These are phyloP conservation scores for Passalora sequoiae DNA, from an alignment of 2,329 filamentous ascomycete species.

Conservation along the genomic window DNA sequence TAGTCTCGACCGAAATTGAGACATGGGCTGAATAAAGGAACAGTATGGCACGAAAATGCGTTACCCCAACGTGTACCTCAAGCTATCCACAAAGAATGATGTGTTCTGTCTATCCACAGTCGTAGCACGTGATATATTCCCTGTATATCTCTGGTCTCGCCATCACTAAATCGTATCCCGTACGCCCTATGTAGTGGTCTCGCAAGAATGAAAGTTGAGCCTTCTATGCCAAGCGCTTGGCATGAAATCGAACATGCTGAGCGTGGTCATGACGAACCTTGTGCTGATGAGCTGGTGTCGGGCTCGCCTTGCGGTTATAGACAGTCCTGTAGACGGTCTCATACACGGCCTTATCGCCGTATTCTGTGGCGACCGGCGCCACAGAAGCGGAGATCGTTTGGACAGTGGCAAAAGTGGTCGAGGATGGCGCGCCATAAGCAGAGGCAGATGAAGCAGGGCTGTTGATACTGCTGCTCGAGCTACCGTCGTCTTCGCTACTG, in stretches of 20 bases:
- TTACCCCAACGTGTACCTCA: no score
- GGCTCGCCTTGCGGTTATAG: constrained; percentile 12
- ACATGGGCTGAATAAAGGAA: no score
- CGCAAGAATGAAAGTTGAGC: no score
- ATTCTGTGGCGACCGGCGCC: not conserved
- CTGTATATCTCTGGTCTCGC: no score
- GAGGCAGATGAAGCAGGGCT: not conserved
- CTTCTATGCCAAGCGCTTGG: no score
- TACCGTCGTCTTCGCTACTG: not conserved
- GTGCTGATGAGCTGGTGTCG: constrained; percentile 11
- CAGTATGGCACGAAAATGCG: no score
- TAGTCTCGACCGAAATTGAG: no score
- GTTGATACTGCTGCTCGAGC: not conserved
- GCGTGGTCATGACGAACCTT: constrained; percentile 4
- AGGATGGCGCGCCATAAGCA: not conserved
- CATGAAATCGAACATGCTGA: not conserved
- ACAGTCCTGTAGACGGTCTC: constrained; percentile 15
- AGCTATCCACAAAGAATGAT: no score
- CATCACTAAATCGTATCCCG: no score
- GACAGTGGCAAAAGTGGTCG: not conserved
- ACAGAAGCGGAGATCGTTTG: not conserved
- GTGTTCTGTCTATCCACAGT: no score
- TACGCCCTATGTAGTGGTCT: no score
- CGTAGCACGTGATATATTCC: no score
- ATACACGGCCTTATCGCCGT: constrained; percentile 8